Conservation (phyloP, 495 filamentous ascomycete species). For the Penicillium argentinense region DNA sequence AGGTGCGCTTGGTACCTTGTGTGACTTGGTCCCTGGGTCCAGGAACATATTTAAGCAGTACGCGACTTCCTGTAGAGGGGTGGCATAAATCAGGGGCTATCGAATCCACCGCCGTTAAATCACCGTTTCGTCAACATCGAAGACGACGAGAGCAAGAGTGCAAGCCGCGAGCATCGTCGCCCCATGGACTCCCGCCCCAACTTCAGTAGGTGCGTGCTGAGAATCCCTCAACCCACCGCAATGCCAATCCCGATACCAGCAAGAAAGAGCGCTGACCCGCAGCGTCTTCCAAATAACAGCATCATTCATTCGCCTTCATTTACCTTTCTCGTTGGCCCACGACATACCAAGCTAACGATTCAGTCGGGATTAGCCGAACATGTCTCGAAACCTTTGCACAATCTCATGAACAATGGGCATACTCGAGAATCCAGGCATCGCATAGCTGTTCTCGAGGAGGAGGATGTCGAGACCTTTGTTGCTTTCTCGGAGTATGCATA, state of each 20-base stretch:
- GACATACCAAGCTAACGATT: slow-evolving; percentile 45
- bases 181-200: slow-evolving; percentile 34
- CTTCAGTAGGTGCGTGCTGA: slow-evolving; percentile 34
- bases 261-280: background rate
- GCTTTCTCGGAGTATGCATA: slow-evolving; percentile 53
- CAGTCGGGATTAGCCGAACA: slow-evolving; percentile 47
- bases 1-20: slow-evolving; percentile 8
- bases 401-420: slow-evolving; percentile 47
- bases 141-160: no score
- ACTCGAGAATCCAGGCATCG: slow-evolving; percentile 46
- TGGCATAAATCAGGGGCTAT: background rate
- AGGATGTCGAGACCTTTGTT: slow-evolving; percentile 48
- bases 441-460: slow-evolving; percentile 44
- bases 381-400: slow-evolving; percentile 48
- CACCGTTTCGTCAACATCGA: no score
- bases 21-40: slow-evolving; percentile 5
- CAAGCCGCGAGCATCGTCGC: no score
- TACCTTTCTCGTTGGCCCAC: slow-evolving; percentile 50
- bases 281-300: slow-evolving; percentile 20
- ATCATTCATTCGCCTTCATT: slow-evolving; percentile 46
- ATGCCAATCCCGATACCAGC: no score
- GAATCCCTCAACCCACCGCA: background rate
- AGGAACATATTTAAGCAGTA: slow-evolving; percentile 13
- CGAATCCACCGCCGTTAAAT: no score
- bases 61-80: background rate